Evolutionary conservation across 805 yeast genomes (phyloP).

Genomic region (Saturnispora mendoncae): DNA sequence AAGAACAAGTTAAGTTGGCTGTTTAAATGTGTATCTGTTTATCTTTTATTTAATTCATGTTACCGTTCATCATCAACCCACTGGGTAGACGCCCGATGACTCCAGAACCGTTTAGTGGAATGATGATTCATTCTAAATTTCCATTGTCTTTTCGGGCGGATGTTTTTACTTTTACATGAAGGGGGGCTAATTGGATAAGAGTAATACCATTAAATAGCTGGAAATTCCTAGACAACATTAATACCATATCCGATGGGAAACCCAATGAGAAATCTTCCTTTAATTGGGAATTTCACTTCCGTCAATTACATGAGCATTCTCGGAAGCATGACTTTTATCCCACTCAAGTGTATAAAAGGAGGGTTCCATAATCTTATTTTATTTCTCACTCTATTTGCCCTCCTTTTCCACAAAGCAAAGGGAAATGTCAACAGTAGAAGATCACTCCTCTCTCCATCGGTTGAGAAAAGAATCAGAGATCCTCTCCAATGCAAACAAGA

Average conservation of each 20-base stretch:
- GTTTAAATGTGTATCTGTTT: conserved; percentile 39
- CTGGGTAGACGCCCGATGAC: conserved; percentile 4
- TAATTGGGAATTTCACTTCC: no score
- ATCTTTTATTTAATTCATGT: background rate
- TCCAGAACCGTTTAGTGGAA: conserved; percentile 5
- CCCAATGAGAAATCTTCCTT: no score
- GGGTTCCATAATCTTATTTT: no score
- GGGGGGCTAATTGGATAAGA: background rate
- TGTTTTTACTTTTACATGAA: background rate
- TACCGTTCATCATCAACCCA: no score
- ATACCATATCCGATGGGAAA: background rate
- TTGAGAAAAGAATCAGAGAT: conserved; percentile 37
- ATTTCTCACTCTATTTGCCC: no score
- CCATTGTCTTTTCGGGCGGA: background rate
- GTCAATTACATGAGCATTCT: no score
- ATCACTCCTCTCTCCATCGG: conserved; percentile 27
- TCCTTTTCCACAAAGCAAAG: no score
- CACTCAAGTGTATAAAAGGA: background rate
- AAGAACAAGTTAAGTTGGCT: conserved; percentile 65
- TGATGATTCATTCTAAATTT: background rate
- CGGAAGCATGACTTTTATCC: conserved; percentile 2
- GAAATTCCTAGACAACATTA: background rate
- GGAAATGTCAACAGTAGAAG: conserved; percentile 27
- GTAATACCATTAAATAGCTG: background rate
- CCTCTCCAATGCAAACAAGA: conserved; percentile 54